Conservation (phyloP, 805 yeast genomes). For the Scheffersomyces lignosus region DNA sequence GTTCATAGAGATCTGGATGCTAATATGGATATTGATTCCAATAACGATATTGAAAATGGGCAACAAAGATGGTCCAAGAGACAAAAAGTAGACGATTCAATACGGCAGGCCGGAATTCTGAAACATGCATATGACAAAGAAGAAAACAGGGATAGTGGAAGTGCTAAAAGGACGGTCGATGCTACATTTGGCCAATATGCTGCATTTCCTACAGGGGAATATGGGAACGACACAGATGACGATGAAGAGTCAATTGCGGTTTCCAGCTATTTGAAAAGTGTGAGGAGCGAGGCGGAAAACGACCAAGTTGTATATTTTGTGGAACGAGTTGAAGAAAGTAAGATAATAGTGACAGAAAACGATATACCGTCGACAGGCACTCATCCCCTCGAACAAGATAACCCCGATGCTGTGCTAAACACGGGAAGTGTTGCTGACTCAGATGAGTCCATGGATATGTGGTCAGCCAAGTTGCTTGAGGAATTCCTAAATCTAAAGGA, state of each 20-base stretch:
- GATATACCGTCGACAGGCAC: not conserved
- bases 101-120: too few species aligned
- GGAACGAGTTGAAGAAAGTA: slow-evolving; percentile 2
- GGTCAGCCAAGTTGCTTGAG: slow-evolving; percentile 8
- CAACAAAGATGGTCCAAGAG: too few species aligned
- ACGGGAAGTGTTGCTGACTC: slow-evolving; percentile 1
- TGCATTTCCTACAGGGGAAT: slow-evolving; percentile 21
- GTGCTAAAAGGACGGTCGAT: slow-evolving; percentile 16
- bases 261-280: slow-evolving; percentile 23
- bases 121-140: too few species aligned
- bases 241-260: slow-evolving; percentile 18
- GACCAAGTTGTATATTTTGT: slow-evolving; percentile 17
- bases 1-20: too few species aligned
- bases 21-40: too few species aligned
- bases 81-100: too few species aligned
- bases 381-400: not conserved
- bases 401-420: slow-evolving; percentile 1
- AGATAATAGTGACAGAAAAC: not conserved
- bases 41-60: too few species aligned
- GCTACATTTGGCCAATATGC: slow-evolving; percentile 30
- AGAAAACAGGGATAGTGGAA: too few species aligned
- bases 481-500: slow-evolving; percentile 9
- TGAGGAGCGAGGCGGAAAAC: slow-evolving; percentile 31
- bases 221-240: slow-evolving; percentile 4
- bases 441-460: too few species aligned